Evolutionary conservation across 495 filamentous ascomycete genomes (phyloP), one percentile per base, ranked within the genome.

Genomic region (Hypoxylon lienhwacheense): DNA sequence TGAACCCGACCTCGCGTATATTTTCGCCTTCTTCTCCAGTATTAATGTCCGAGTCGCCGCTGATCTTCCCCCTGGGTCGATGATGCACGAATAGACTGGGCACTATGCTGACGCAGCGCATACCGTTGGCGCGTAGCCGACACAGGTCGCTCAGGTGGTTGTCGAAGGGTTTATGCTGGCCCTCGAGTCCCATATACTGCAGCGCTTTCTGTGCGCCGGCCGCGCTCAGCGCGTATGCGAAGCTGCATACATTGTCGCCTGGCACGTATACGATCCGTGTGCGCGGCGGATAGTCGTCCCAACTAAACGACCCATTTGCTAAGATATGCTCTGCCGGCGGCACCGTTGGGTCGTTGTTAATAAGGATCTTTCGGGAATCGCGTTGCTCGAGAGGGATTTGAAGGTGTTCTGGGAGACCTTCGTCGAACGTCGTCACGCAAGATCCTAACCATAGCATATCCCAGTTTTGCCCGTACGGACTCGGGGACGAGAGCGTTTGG

Each of bases 401-500:
- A 1, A 58, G 41, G n/a, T 58, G 34, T 16, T 61, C 51, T 1
- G 57, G 51, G 2, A 61, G 26, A 15, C 47, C 19, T 17, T 62
- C 59, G 17, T 55, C 34, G 25, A 69, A 63, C 7, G 44, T 39
- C 20, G 36, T 44, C 10, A 70, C 64, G 48, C 79, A 83, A n/a
- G 77, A 76, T 3, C 80, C 80, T 24, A 81, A 65, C 78, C 79
- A 82, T 3, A 83, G 64, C 21, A 82, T 58, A 53, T 82, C 76
- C 81, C 81, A 85, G 54, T 78, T 68, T 17, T 78, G 72, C 31
- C 81, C 82, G 49, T 84, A 85, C 1, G 81, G 79, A 1, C 78
- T 77, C 11, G 67, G 53, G 34, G 70, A 42, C 28, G 32, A 61
- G 1, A 61, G 24, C 3, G 59, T 43, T 10, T 67, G 61, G 17